Evolutionary conservation across 1,139 yeast genomes (phyloP), one percentile per base, ranked within the genome.

Genomic region (Magnusiomyces paraingens): DNA sequence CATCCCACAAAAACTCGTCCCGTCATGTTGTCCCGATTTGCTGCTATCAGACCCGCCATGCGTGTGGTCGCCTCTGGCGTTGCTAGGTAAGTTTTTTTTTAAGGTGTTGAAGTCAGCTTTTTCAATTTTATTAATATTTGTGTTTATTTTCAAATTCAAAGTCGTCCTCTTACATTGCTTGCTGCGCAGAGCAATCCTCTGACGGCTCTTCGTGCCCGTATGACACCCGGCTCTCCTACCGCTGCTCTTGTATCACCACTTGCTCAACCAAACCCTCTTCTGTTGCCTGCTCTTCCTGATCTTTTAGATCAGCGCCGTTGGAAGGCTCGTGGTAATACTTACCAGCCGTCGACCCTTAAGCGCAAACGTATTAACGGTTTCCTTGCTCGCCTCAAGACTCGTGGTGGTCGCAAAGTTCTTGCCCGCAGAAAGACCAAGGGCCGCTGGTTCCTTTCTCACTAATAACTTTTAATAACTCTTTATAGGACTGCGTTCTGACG

Each of bases 301-400:
- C 43, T 47, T 66, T 70, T 81, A 60, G 50, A 56, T 4, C 68
- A 66, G 51, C 57, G 62, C 44, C 80, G 96, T 74, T 84, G 91
- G 84, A 84, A 86, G 68, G 77, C 90, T 32, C 82, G 95, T 75
- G 99, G 99, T 71, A 86, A 89, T 72, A 89, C 96, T 21, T 93
- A 86, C 71, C 98, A 91, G 70, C 98, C 99, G 48, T 85, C 91
- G 56, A 90, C 95, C 1, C 74, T 88, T 59, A 89, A 87, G 68
- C 80, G 98, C 69, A 93, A 93, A 75, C 84, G 96, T 71, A 84
- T 86, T 39, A 79, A 87, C 58, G 99, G 99, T 0, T 93, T 91
- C 64, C 76, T 93, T 65, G 93, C 96, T n/a, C 82, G 97, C 67
- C 79, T 86, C 70, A 81, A 83, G 67, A 73, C 85, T n/a, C 81